Percentiles rank a stretch among this genome's conserved stretches.
phyloP scores from a whole-genome alignment of 202 grass and related monocot species.

The Bolboschoenoplectus hybrid region DNA sequence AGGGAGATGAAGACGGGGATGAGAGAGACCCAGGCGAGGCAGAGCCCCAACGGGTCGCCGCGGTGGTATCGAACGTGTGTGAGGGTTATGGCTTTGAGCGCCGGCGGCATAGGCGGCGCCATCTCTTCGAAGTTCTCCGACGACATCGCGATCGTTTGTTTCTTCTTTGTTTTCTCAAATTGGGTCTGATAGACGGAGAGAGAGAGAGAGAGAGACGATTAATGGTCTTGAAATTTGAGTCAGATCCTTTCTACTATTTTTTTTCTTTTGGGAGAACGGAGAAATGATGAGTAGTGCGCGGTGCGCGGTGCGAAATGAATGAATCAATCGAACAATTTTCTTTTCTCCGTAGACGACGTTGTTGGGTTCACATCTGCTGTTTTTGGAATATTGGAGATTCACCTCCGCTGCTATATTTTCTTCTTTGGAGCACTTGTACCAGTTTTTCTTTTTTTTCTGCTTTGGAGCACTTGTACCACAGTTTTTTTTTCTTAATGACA shows the following conservation, averaged over 20 bases:
- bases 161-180: neutral
- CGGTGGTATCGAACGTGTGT: conserved; percentile 84
- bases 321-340: too few species aligned
- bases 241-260: neutral
- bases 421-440: too few species aligned
- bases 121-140: conserved; percentile 56
- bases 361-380: too few species aligned
- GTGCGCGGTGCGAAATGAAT: too few species aligned
- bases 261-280: too few species aligned
- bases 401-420: too few species aligned
- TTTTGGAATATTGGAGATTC: too few species aligned
- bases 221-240: neutral
- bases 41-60: conserved; percentile 73
- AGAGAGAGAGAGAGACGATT: neutral
- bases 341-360: too few species aligned
- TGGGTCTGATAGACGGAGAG: neutral
- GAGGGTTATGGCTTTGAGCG: conserved; percentile 82
- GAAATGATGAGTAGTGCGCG: too few species aligned
- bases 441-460: too few species aligned
- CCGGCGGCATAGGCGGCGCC: conserved; percentile 51
- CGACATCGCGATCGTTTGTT: neutral
- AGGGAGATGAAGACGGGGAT: conserved; percentile 90
- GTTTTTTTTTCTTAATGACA: too few species aligned
- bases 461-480: too few species aligned
- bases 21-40: conserved; percentile 94